Conservation (phyloP, 805 yeast species). For the Saccharomycopsis amapae region DNA sequence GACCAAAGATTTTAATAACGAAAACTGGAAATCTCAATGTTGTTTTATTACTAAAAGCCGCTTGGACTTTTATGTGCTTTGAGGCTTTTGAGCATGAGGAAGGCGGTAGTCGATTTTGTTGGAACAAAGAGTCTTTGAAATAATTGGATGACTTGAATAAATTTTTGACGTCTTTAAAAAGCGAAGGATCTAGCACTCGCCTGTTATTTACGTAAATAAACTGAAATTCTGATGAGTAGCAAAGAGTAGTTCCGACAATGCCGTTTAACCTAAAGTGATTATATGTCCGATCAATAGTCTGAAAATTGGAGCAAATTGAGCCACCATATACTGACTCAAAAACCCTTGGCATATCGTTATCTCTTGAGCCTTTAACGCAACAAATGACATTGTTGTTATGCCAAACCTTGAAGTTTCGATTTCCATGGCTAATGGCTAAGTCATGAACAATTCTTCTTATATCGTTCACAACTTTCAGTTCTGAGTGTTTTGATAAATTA, state of each 20-base stretch:
- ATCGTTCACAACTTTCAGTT: constrained; percentile 25
- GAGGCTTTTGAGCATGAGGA: neutral
- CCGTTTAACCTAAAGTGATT: constrained; percentile 29
- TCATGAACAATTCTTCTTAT: constrained; percentile 30
- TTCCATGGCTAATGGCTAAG: constrained; percentile 27
- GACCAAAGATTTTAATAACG: constrained; percentile 2
- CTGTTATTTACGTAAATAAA: constrained; percentile 40
- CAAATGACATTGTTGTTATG: neutral
- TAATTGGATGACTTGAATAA: neutral
- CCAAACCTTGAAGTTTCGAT: constrained; percentile 22
- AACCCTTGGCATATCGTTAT: too few relatives aligned
- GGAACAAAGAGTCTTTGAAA: neutral
- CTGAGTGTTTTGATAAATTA: constrained; percentile 24
- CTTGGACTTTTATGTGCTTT: neutral
- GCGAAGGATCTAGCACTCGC: constrained; percentile 24
- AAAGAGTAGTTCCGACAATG: constrained; percentile 33
- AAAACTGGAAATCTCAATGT: constrained; percentile 1
- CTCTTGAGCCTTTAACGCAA: neutral
- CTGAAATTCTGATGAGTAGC: constrained; percentile 35
- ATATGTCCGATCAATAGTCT: too few relatives aligned
- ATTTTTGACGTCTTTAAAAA: constrained; percentile 13
- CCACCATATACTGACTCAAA: neutral
- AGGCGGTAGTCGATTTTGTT: too few relatives aligned
- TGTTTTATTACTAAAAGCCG: neutral
- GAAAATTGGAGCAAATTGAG: too few relatives aligned